Evolutionary conservation across 108 stramenopile species (phyloP).

Genomic region (Epipyxis sp.): DNA sequence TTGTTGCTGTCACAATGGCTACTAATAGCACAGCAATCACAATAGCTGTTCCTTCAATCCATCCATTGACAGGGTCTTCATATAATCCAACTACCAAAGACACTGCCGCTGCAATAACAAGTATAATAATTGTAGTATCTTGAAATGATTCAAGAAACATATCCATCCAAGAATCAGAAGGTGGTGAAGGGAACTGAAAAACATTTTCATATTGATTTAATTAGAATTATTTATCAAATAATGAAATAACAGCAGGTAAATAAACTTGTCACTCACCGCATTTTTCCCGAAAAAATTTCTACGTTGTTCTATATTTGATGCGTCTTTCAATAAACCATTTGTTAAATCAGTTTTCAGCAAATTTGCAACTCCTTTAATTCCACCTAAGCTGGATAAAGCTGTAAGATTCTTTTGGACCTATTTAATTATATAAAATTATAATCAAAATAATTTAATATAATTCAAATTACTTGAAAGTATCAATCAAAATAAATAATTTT

Average conservation of each 20-base stretch:
- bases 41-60: constrained; percentile 83
- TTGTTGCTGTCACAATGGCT: constrained; percentile 76
- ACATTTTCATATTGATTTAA: too few species aligned
- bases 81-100: constrained; percentile 84
- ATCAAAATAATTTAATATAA: too few species aligned
- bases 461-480: too few species aligned
- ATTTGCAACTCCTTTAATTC: not conserved
- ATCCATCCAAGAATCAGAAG: constrained; percentile 67
- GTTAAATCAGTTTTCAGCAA: not conserved
- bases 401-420: not conserved
- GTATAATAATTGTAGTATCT: constrained; percentile 88
- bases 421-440: too few species aligned
- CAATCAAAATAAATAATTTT: too few species aligned
- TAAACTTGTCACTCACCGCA: not conserved
- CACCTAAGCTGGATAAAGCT: constrained; percentile 12
- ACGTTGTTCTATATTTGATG: not conserved
- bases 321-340: not conserved
- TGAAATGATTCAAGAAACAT: constrained; percentile 93
- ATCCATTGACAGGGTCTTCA: constrained; percentile 77
- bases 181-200: constrained; percentile 42
- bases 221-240: not conserved
- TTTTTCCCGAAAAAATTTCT: not conserved
- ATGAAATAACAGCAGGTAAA: not conserved
- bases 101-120: constrained; percentile 84
- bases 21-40: constrained; percentile 77